Conservation (phyloP, 2,329 filamentous ascomycete species). For the Verticillium tricorpus region DNA sequence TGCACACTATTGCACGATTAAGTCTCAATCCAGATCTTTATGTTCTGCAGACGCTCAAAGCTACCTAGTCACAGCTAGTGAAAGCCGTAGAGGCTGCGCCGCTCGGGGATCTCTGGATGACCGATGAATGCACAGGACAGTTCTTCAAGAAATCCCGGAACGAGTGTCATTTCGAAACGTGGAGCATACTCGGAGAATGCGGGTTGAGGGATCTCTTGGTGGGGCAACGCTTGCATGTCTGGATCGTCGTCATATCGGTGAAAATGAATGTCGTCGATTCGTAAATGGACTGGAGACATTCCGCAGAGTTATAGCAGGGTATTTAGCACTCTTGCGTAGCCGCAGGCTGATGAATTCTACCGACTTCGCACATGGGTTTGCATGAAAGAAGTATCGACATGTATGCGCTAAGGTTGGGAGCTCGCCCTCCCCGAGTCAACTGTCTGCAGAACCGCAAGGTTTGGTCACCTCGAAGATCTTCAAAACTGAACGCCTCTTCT, state of each 20-base stretch:
- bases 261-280: conserved; percentile 6
- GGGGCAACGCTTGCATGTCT: neutral
- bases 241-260: neutral
- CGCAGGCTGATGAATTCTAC: neutral
- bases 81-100: conserved; percentile 4
- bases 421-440: neutral
- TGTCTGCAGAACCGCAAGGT: neutral
- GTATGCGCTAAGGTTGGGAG: neutral
- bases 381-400: conserved; percentile 6
- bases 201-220: neutral
- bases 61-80: conserved; percentile 3
- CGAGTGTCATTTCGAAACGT: neutral
- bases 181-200: neutral
- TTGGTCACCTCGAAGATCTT: neutral
- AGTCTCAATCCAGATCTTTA: conserved; percentile 1
- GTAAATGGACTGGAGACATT: conserved; percentile 5
- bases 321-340: neutral
- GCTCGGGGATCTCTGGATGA: neutral
- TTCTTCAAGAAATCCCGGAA: neutral
- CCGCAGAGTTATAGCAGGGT: neutral
- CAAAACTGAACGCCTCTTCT: neutral
- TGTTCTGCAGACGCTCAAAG: neutral
- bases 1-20: neutral
- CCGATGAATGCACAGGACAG: neutral
- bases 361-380: conserved; percentile 3